These are phyloP conservation scores for Flaveria bidentis DNA, from an alignment of 129 eudicot genomes.

Conservation along the genomic window DNA sequence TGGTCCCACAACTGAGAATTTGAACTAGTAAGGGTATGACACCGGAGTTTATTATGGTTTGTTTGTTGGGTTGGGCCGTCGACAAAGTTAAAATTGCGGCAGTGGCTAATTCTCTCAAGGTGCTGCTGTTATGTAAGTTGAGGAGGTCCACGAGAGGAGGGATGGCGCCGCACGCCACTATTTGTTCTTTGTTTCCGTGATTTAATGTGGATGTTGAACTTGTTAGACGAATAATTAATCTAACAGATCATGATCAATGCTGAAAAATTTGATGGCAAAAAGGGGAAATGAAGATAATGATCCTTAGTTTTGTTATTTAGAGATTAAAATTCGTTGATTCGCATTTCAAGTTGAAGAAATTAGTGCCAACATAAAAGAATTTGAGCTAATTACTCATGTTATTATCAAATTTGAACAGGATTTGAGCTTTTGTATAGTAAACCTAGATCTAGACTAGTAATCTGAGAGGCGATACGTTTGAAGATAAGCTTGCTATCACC, in stretches of 20 bases:
- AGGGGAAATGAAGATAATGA: not conserved
- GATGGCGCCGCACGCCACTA: slow-evolving; percentile 70
- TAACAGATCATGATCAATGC: not conserved
- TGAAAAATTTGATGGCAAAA: not conserved
- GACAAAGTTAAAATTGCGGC: slow-evolving; percentile 76
- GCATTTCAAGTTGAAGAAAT: slow-evolving; percentile 16
- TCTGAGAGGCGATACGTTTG: not conserved
- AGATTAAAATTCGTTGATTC: slow-evolving; percentile 1
- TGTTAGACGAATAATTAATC: slow-evolving; percentile 16
- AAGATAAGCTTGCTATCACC: not conserved
- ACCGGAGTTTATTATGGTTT: slow-evolving; percentile 61
- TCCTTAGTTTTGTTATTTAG: slow-evolving; percentile 9
- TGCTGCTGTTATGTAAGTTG: slow-evolving; percentile 44
- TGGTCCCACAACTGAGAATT: slow-evolving; percentile 64
- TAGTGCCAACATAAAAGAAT: not conserved
- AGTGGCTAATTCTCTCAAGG: slow-evolving; percentile 64
- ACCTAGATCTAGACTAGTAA: slow-evolving; percentile 2
- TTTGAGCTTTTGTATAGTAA: not conserved
- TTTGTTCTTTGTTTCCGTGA: slow-evolving; percentile 75
- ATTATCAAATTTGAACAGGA: not conserved
- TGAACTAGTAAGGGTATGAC: slow-evolving; percentile 61
- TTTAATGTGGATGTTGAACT: not conserved
- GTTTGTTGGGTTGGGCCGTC: slow-evolving; percentile 64
- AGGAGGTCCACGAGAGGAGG: slow-evolving; percentile 81
- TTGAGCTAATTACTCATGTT: slow-evolving; percentile 9